Evolutionary conservation across 2,329 filamentous ascomycete genomes (phyloP).

Genomic region (Fusarium paranaense): DNA sequence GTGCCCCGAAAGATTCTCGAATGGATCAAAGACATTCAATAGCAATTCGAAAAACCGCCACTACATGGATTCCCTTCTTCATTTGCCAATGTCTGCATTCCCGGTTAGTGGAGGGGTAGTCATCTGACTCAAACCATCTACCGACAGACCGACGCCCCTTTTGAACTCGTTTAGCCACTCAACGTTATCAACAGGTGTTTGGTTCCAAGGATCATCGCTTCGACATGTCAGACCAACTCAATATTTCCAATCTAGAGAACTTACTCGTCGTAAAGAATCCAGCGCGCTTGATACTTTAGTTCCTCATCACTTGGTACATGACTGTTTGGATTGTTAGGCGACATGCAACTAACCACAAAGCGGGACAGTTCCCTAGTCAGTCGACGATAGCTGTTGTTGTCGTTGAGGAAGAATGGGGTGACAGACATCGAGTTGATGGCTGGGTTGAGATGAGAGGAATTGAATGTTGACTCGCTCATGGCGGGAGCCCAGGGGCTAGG

Average conservation of each 20-base stretch:
- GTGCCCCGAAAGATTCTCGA: not conserved
- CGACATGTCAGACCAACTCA: not conserved
- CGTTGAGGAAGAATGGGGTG: not conserved
- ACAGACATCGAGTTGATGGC: not conserved
- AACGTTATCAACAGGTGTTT: not conserved
- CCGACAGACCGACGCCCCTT: not conserved
- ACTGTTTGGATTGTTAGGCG: not conserved
- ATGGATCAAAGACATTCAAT: not conserved
- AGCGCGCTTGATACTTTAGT: not conserved
- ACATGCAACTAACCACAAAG: not conserved
- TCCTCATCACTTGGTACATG: not conserved
- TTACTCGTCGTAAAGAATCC: not conserved
- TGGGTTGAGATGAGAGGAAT: not conserved
- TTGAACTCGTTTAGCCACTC: not conserved
- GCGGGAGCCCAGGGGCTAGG: not conserved
- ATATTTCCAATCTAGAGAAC: not conserved
- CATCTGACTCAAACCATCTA: not conserved
- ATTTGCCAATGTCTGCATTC: not conserved
- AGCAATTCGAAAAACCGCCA: not conserved
- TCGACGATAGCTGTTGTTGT: not conserved
- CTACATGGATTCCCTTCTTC: rapidly evolving
- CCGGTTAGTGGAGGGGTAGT: not conserved
- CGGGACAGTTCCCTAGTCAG: not conserved
- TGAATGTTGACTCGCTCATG: not conserved
- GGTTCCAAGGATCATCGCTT: not conserved